Evolutionary conservation across 1,139 yeast genomes (phyloP).

Genomic region (Chernovozyma aurita): DNA sequence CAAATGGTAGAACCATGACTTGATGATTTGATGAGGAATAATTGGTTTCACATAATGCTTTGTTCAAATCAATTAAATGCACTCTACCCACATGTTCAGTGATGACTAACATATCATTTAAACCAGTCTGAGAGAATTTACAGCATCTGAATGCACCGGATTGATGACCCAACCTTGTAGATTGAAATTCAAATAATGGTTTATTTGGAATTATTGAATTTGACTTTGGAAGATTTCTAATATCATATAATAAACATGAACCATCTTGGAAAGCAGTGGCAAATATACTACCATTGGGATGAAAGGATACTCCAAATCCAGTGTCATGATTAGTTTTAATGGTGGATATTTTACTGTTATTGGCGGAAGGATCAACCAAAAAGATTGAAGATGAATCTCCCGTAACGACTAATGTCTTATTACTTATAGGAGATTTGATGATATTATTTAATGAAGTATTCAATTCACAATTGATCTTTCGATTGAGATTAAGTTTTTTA

Average conservation of each 20-base stretch:
- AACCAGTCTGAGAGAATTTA: conserved; percentile 61
- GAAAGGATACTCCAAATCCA: conserved; percentile 82
- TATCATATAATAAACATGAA: conserved; percentile 67
- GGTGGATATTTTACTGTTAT: conserved; percentile 18
- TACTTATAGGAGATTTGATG: conserved; percentile 25
- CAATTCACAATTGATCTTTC: conserved; percentile 31
- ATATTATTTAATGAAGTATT: conserved; percentile 41
- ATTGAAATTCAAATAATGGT: conserved; percentile 52
- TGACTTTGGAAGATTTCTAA: conserved; percentile 45
- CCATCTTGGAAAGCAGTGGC: conserved; percentile 88
- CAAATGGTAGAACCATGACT: conserved; percentile 54
- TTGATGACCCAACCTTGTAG: conserved; percentile 58
- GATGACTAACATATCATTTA: conserved; percentile 70
- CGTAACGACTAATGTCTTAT: conserved; percentile 32
- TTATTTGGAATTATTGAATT: conserved; percentile 10
- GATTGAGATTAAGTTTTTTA: conserved; percentile 34
- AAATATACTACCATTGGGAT: conserved; percentile 66
- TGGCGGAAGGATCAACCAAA: conserved; percentile 30
- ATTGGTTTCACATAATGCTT: conserved; percentile 4
- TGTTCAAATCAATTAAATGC: conserved; percentile 72
- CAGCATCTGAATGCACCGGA: conserved; percentile 63
- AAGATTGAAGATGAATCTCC: conserved; percentile 40
- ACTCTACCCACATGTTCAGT: conserved; percentile 86
- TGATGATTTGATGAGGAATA: conserved; percentile 44
- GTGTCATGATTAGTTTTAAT: conserved; percentile 63